Evolutionary conservation across 225 moss, liverwort and hornwort species (phyloP), one percentile per base, ranked within the genome.

Genomic region (Marchantia paleacea): DNA sequence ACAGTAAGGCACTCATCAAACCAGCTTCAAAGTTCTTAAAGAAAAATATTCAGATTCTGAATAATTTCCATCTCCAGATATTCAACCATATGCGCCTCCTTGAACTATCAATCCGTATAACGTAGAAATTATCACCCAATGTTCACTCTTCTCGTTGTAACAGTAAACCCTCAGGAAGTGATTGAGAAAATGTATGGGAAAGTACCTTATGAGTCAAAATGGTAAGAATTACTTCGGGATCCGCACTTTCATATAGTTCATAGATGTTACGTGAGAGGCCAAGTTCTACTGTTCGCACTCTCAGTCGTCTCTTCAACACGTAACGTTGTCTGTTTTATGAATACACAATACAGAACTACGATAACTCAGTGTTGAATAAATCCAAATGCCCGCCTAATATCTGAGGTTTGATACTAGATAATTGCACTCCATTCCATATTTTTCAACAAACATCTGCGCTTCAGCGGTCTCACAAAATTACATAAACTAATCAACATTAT

Each of bases 151-250:
- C 53, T 25, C 29, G 26, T 10, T 52, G 74, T 54, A 55, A 74
- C 5, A 54, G 12, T 50, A 53, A 11, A 54, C 13, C 10, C 53
- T 12, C 13, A 68, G 31, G 31, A 10, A 68, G 8, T 68, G 3
- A 68, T 25, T 31, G 12, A 28, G 16, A 16, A 74, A 12, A 55
- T 29, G 10, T 0, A 26, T 18, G 26, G 77, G 10, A 68, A 52
- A 28, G 26, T 86, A 99, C 99, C 95, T 99, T 99, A 81, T 99
- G 99, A 69, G 95, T 92, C 69, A 99, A 83, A 82, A 99, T 91
- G 63, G 94, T 90, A 69, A 95, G 87, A 80, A 99, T 91, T 72
- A 99, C 99, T 84, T 99, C 99, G 75, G 95, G 82, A 78, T 99
- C 99, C 19, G 92, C 92, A 87, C 90, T 92, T 81, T 99, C 94